Evolutionary conservation across 352 stramenopile species (phyloP).

Genomic region (Phytopythium mirpurense): DNA sequence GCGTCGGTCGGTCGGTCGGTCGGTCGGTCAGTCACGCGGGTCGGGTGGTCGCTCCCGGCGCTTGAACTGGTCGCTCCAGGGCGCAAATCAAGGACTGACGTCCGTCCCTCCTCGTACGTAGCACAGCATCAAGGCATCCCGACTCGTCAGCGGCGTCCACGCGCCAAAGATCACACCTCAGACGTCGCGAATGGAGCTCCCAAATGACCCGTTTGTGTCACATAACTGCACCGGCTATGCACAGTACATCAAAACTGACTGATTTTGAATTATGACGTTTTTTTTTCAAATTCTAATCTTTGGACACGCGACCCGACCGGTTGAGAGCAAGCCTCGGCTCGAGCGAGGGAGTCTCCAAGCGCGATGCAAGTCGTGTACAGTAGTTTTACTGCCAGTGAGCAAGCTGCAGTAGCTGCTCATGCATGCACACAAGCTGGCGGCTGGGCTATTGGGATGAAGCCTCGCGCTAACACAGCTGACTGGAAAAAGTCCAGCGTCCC

Average conservation of each 20-base stretch:
- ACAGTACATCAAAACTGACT: not conserved
- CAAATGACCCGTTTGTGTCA: not conserved
- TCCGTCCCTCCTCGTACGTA: not conserved
- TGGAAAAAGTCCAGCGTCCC: not conserved
- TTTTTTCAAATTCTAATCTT: not conserved
- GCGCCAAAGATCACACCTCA: constrained; percentile 3
- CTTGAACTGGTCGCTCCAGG: not conserved
- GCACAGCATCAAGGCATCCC: no score
- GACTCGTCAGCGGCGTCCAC: not conserved
- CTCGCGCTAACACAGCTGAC: not conserved
- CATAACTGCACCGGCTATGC: no score
- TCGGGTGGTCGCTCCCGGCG: not conserved
- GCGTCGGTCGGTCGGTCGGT: not conserved
- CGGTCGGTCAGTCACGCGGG: not conserved
- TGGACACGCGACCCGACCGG: no score
- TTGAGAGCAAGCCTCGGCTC: no score
- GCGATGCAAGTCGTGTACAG: no score
- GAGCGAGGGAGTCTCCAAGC: no score
- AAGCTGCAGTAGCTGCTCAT: no score
- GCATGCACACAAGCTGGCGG: no score
- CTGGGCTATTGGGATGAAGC: no score
- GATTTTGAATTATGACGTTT: not conserved
- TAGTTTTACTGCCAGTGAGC: no score
- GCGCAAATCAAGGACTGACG: not conserved
- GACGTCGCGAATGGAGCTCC: not conserved